Evolutionary conservation across 225 moss, liverwort and hornwort genomes (phyloP).

Genomic region (Sphagnum tenellum): DNA sequence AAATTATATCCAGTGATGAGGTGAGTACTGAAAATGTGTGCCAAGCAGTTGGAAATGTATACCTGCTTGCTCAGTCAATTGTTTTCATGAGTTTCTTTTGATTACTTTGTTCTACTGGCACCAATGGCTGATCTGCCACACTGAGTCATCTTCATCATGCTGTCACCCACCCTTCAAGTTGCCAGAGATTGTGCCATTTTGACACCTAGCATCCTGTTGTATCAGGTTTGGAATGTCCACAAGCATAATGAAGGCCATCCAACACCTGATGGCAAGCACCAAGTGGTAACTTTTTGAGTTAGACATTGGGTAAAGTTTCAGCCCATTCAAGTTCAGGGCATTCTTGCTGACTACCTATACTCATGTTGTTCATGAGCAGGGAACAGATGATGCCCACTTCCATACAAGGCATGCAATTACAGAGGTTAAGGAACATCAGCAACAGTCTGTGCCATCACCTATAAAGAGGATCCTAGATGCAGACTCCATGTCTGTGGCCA

Average conservation of each 20-base stretch:
- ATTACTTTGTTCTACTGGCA: neutral
- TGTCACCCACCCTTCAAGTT: no score
- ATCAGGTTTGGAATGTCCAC: no score
- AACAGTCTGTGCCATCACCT: constrained; percentile 55
- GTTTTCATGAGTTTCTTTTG: neutral
- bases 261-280: no score
- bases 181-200: neutral
- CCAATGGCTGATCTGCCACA: neutral
- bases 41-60: no score
- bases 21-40: constrained; percentile 19
- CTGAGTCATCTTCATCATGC: neutral
- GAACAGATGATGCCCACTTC: constrained; percentile 74
- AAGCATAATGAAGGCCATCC: no score
- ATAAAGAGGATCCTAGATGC: constrained; percentile 48
- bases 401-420: constrained; percentile 53
- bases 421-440: constrained; percentile 73
- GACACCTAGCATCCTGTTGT: neutral
- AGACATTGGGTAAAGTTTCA: no score
- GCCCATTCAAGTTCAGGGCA: no score
- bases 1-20: constrained; percentile 69
- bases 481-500: constrained; percentile 39
- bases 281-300: no score
- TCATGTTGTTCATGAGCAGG: constrained; percentile 23
- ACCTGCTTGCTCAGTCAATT: neutral
- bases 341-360: no score